Base-by-base conservation (phyloP, 805 yeast species). In the Starmerella asiatica region DNA sequence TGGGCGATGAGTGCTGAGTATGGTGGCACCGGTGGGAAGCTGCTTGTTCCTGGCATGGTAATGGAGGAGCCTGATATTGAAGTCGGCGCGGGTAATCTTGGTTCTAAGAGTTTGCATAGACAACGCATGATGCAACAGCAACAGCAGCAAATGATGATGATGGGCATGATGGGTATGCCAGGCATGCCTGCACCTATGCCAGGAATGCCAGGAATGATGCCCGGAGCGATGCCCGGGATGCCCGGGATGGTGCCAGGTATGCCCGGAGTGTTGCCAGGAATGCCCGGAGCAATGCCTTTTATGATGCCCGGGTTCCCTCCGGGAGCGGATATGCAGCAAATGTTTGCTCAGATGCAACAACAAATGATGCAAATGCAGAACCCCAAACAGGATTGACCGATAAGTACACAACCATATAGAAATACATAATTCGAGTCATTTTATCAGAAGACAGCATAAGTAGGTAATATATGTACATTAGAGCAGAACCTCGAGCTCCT, bases 21-120 rank as follows among this genome's bases (percentile, higher is more conserved):
- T 85, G 98, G 98, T 49, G 98, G 98, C 52, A 80, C 95, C 32
- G 93, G 88, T 37, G 96, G 94, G 16, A 72, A 69, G 55, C 84
- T 86, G 7, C 60, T 91, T 44, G 75, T 65, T 44, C 69, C 82
- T 32, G 94, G 94, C 38, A 63, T 83, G 54, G 82, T 78, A 14
- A 73, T 91, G 56, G 97, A 91, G 58, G 98, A 91, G 62, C 98
- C 98, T 3, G 98, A 91, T 63, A 91, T 88, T 52, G 95, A 86
- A 58, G 82, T 91, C 39, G 97, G 97, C 37, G 76, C 83, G 35
- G 96, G 96, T 46, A 81, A 83, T 36, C 79, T 94, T 1, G 39
- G 46, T 21, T 32, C 46, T 9, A 34, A 34, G 37, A 37, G 31
- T 29, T 31, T 30, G 31, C 42, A 37, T 23, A 31, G 47, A 9